These are phyloP conservation scores for Phytophthora fragariae DNA, from an alignment of 352 stramenopile species.

Conservation along the genomic window DNA sequence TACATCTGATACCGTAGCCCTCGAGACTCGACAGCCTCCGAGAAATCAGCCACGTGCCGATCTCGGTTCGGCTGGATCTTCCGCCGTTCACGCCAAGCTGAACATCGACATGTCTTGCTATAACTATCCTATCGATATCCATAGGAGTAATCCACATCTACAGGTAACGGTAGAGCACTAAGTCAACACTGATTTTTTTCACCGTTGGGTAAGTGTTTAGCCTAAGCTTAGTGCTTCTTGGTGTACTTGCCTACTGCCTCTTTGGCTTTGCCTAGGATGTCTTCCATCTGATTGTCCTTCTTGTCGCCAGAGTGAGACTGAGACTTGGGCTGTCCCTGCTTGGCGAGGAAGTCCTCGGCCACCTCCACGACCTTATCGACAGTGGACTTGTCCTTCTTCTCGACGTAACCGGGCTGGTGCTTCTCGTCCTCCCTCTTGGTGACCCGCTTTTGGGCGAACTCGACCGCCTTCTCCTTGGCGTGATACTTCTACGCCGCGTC, in stretches of 20 bases:
- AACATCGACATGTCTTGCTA: not conserved
- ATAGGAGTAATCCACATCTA: slow-evolving; percentile 5
- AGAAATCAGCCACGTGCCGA: slow-evolving; percentile 35
- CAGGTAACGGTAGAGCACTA: too few relatives aligned
- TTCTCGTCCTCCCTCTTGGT: slow-evolving; percentile 23
- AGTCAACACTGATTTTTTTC: not conserved
- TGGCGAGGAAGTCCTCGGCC: slow-evolving; percentile 41
- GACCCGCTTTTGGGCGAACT: slow-evolving; percentile 43
- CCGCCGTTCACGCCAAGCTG: slow-evolving; percentile 13
- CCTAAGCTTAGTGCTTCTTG: slow-evolving; percentile 28
- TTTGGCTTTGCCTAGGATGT: slow-evolving; percentile 34
- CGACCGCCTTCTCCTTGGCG: slow-evolving; percentile 39
- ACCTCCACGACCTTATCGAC: slow-evolving; percentile 38
- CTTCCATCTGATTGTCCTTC: slow-evolving; percentile 38
- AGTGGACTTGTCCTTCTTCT: slow-evolving; percentile 39
- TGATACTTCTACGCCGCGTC: slow-evolving; percentile 46
- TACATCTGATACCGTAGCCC: slow-evolving; percentile 6
- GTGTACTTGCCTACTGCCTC: slow-evolving; percentile 16
- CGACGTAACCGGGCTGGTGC: slow-evolving; percentile 21
- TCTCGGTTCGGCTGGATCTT: slow-evolving; percentile 30
- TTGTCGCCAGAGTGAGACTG: slow-evolving; percentile 18
- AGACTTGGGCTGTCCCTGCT: slow-evolving; percentile 35
- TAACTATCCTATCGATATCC: not conserved
- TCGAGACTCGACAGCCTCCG: slow-evolving; percentile 3
- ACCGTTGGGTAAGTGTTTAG: not conserved